Conservation (phyloP, 257 asterid genomes). For the Ehretia macrophylla region DNA sequence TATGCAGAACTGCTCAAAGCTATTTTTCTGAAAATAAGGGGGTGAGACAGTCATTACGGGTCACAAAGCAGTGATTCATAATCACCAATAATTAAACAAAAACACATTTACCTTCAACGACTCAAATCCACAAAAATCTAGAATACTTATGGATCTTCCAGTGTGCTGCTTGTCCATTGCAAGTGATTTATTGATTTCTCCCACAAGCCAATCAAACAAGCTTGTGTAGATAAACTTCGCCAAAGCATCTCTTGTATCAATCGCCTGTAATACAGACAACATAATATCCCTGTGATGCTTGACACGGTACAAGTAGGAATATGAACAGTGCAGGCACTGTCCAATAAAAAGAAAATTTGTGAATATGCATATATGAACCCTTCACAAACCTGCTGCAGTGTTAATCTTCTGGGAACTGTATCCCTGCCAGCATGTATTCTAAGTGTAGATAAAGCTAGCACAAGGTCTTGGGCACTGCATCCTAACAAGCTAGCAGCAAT, state of each 20-base stretch:
- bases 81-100: background rate
- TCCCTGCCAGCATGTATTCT: slow-evolving; percentile 56
- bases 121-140: slow-evolving; percentile 75
- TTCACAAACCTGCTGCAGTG: slow-evolving; percentile 53
- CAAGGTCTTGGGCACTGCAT: slow-evolving; percentile 50
- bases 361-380: background rate
- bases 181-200: slow-evolving; percentile 50
- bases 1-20: slow-evolving; percentile 28
- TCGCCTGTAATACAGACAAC: slow-evolving; percentile 37
- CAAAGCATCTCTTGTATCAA: slow-evolving; percentile 57
- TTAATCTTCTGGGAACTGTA: slow-evolving; percentile 38
- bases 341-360: background rate
- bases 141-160: slow-evolving; percentile 51
- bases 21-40: slow-evolving; percentile 1
- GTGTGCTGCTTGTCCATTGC: slow-evolving; percentile 34
- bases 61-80: background rate
- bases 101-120: slow-evolving; percentile 43
- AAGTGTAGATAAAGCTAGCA: slow-evolving; percentile 50
- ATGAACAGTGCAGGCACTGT: background rate
- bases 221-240: slow-evolving; percentile 59
- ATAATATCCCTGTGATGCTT: background rate
- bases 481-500: slow-evolving; percentile 69
- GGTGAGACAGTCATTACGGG: background rate
- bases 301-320: background rate
- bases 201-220: slow-evolving; percentile 77